Percentiles rank a stretch among this genome's conserved stretches.
phyloP scores from a whole-genome alignment of 116 monocot species.

The Papilionanthe hybrid region DNA sequence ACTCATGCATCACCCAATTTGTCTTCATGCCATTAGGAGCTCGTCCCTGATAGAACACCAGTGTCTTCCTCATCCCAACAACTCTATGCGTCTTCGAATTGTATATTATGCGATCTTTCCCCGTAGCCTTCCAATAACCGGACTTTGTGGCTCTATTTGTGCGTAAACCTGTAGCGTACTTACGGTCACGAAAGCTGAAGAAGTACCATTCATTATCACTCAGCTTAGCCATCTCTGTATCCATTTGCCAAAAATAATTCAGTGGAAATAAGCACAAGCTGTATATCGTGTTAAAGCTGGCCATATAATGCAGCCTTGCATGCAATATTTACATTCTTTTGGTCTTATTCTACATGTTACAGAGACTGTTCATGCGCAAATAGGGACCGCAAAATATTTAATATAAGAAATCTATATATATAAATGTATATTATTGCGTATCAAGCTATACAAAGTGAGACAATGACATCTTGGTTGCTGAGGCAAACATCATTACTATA shows the following conservation, averaged over 20 bases:
- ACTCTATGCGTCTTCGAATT: conserved; percentile 17
- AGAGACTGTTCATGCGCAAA: too few relatives aligned
- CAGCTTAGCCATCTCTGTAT: conserved; percentile 49
- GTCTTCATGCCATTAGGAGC: conserved; percentile 80
- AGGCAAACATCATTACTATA: background rate
- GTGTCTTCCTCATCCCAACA: conserved; percentile 83
- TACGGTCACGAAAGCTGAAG: conserved; percentile 74
- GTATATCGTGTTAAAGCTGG: background rate
- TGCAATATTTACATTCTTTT: too few relatives aligned
- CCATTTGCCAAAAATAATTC: background rate
- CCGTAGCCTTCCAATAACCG: conserved; percentile 70
- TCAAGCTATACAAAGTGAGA: background rate
- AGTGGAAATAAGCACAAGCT: too few relatives aligned
- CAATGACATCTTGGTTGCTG: background rate
- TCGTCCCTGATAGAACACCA: conserved; percentile 81
- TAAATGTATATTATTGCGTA: background rate
- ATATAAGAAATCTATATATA: background rate
- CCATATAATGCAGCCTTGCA: too few relatives aligned
- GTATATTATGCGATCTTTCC: conserved; percentile 45
- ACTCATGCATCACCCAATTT: conserved; percentile 93
- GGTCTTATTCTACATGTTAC: too few relatives aligned
- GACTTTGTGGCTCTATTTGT: conserved; percentile 64
- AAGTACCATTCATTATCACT: conserved; percentile 65
- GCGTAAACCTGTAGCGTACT: conserved; percentile 55
- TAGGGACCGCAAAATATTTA: too few relatives aligned